Evolutionary conservation across 148 eudicot genomes (phyloP), one percentile per base, ranked within the genome.

Genomic region (Chenopodium quinoa): DNA sequence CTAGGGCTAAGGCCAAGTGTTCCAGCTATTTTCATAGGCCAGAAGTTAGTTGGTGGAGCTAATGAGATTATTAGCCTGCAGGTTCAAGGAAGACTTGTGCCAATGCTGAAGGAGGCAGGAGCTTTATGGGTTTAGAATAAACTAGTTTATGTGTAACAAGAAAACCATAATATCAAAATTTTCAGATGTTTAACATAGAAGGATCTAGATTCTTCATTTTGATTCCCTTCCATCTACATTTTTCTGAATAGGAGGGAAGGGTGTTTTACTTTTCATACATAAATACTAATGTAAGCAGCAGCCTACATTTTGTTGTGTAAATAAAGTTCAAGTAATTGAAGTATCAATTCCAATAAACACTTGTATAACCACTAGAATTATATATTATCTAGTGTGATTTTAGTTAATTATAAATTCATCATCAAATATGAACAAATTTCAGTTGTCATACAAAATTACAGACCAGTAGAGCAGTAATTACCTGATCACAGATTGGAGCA

Each of bases 231-330:
- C 32, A 19, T 29, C n/a, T 5, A 2, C 47, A 50, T 58, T 82
- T 48, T 81, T 70, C 11, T 76, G 10, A 27, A 63, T 52, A 37
- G 31, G 70, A 70, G 44, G 48, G 63, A 60, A 76, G 75, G 67
- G 5, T 75, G 6, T 13, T 54, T 25, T 40, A 40, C 8, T 40
- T 40, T 40, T 40, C 44, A 78, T 47, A 40, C 37, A 78, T 20
- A 66, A 29, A 62, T 50, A 22, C 20, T 65, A 65, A 44, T 25
- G 56, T 65, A 17, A 65, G 14, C 54, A 78, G 40, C 25, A 19
- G n/a, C 62, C 13, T 66, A 25, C 0, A 47, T 11, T 37, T 29
- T 66, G 27, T 62, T 63, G 60, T 50, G 20, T 11, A 23, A 12
- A 10, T 3, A 1, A 74, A 20, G 0, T 48, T 31, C 7, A 14